A percentile compares a stretch with the other conserved stretches of the same genome.
These are phyloP conservation scores for Septoria petroselini DNA, from an alignment of 2,329 filamentous ascomycete species.

Conservation along the genomic window DNA sequence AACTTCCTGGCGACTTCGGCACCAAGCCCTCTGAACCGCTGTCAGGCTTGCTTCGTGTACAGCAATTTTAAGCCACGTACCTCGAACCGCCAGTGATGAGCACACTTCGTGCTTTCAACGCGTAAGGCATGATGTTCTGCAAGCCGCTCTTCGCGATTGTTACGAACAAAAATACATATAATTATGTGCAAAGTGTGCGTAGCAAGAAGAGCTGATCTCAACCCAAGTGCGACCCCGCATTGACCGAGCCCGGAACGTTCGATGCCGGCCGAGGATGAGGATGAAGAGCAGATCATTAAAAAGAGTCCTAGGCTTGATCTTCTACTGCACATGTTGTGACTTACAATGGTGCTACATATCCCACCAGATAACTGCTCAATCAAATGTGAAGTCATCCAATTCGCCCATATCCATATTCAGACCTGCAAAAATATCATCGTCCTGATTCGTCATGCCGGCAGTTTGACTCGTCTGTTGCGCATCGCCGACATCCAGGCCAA, in stretches of 20 bases:
- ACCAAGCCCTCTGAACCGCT: slow-evolving; percentile 61
- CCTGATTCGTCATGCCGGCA: slow-evolving; percentile 33
- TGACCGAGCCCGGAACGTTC: background rate
- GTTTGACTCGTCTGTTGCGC: slow-evolving; percentile 30
- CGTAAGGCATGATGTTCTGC: slow-evolving; percentile 55
- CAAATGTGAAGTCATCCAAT: slow-evolving; percentile 37
- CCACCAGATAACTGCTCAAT: slow-evolving; percentile 1
- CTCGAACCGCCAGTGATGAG: slow-evolving; percentile 63
- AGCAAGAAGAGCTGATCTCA: no score
- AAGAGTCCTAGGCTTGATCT: no score
- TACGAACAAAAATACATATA: no score
- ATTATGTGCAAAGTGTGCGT: background rate
- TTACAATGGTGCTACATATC: no score
- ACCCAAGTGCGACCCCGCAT: no score
- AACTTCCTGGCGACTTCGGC: slow-evolving; percentile 66
- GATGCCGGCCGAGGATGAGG: no score
- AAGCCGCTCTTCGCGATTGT: background rate
- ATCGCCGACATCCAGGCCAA: slow-evolving; percentile 20
- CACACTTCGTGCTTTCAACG: slow-evolving; percentile 60
- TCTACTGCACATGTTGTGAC: no score
- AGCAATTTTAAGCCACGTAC: slow-evolving; percentile 41
- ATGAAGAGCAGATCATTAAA: no score
- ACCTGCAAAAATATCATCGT: slow-evolving; percentile 45
- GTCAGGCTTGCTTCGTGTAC: slow-evolving; percentile 14
- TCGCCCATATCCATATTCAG: slow-evolving; percentile 41